Evolutionary conservation across 495 filamentous ascomycete species (phyloP).

Genomic region (Eremomyces bilateralis): DNA sequence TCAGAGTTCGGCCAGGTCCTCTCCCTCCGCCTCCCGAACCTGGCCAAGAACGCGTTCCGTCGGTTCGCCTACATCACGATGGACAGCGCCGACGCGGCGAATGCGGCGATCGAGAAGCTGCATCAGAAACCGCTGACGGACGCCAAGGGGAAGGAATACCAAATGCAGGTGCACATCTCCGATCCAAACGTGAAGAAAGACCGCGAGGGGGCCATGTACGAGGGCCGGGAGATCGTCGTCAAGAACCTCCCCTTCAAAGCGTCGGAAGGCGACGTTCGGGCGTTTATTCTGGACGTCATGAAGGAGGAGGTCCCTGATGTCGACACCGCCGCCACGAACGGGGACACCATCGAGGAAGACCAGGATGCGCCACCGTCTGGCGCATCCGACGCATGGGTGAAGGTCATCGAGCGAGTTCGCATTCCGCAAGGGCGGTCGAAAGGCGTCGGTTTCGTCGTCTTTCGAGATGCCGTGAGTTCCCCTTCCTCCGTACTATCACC

Average conservation of each 20-base stretch:
- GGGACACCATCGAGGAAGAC: too few species aligned
- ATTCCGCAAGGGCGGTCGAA: conserved; percentile 43
- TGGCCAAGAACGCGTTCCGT: conserved; percentile 69
- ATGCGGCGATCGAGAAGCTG: conserved; percentile 41
- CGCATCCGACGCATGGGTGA: too few species aligned
- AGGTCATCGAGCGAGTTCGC: conserved; percentile 44
- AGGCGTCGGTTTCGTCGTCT: conserved; percentile 60
- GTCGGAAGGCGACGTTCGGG: conserved; percentile 42
- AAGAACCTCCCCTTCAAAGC: conserved; percentile 45
- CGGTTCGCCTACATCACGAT: conserved; percentile 73
- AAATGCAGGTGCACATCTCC: conserved; percentile 59
- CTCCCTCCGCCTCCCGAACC: conserved; percentile 70
- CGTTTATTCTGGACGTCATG: conserved; percentile 52
- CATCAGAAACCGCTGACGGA: conserved; percentile 50
- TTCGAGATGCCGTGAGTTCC: too few species aligned
- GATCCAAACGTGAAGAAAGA: conserved; percentile 56
- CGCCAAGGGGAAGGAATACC: conserved; percentile 36
- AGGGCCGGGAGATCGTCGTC: conserved; percentile 75
- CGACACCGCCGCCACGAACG: too few species aligned
- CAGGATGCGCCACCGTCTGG: too few species aligned
- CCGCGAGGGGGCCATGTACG: conserved; percentile 59
- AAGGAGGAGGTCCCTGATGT: too few species aligned
- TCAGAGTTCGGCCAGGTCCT: too few species aligned
- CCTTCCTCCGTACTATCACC: too few species aligned
- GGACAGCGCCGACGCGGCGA: conserved; percentile 18